These are phyloP conservation scores for Porodaedalea pini DNA, from an alignment of 1,284 basidiomycete genomes.

Conservation along the genomic window DNA sequence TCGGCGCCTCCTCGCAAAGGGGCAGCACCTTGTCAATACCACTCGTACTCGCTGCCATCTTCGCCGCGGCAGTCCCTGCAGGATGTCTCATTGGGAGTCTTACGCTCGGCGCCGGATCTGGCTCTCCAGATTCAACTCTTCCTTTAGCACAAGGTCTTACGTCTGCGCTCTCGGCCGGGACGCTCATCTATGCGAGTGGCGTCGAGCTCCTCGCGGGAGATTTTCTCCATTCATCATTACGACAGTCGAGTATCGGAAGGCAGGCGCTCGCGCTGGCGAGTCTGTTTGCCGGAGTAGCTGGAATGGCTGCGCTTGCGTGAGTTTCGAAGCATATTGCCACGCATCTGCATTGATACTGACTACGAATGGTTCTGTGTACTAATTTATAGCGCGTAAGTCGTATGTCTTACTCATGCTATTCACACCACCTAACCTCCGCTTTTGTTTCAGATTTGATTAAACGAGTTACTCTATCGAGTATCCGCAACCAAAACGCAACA, in stretches of 20 bases:
- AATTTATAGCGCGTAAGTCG: too few species aligned
- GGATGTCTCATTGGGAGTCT: conserved; percentile 60
- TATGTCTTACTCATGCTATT: too few species aligned
- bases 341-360: too few species aligned
- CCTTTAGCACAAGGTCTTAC: conserved; percentile 60
- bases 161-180: conserved; percentile 72
- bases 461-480: too few species aligned
- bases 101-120: conserved; percentile 37
- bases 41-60: conserved; percentile 42
- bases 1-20: conserved; percentile 41
- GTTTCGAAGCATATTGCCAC: conserved; percentile 5
- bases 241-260: conserved; percentile 34
- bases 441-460: too few species aligned
- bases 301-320: conserved; percentile 28
- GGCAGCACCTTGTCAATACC: conserved; percentile 17
- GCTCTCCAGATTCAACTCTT: conserved; percentile 13
- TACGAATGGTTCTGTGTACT: too few species aligned
- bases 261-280: conserved; percentile 26
- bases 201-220: conserved; percentile 81
- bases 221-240: conserved; percentile 53
- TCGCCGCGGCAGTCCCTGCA: conserved; percentile 66
- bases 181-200: conserved; percentile 74
- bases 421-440: too few species aligned
- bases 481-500: too few species aligned
- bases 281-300: conserved; percentile 26